Evolutionary conservation across 1,284 basidiomycete species (phyloP).

Genomic region (Ceratobasidium theobromae): DNA sequence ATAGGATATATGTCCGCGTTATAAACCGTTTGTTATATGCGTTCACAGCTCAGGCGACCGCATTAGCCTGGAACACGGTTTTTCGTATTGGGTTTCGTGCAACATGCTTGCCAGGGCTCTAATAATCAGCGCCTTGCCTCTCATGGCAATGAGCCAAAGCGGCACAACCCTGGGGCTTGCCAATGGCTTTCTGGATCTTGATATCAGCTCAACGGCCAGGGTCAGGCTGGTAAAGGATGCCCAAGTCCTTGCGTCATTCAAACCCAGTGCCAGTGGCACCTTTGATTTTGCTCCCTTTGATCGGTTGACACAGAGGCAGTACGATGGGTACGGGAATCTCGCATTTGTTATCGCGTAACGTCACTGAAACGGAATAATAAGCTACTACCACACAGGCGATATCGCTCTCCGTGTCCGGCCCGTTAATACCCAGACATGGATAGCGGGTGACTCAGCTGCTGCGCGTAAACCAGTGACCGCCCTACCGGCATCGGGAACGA

Average conservation of each 20-base stretch:
- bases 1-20: slow-evolving; percentile 18
- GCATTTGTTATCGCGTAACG: not conserved
- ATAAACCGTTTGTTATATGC: slow-evolving; percentile 4
- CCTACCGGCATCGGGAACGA: slow-evolving; percentile 47
- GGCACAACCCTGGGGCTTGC: slow-evolving; percentile 10
- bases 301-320: slow-evolving; percentile 53
- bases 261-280: slow-evolving; percentile 42
- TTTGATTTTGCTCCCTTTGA: slow-evolving; percentile 60
- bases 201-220: not conserved
- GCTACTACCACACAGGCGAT: slow-evolving; percentile 60
- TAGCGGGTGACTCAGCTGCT: slow-evolving; percentile 52
- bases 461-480: slow-evolving; percentile 50
- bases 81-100: not conserved
- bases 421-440: slow-evolving; percentile 52
- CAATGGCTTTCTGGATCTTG: slow-evolving; percentile 14
- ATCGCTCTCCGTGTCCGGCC: slow-evolving; percentile 56
- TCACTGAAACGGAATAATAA: not conserved
- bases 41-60: not conserved
- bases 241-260: slow-evolving; percentile 58
- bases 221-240: slow-evolving; percentile 56
- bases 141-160: slow-evolving; percentile 1
- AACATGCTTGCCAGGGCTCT: not conserved
- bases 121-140: not conserved
- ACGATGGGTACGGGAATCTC: slow-evolving; percentile 41
- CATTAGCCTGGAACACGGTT: not conserved